phyloP scores from a whole-genome alignment of 345 rosid species.

The Eucalyptus cladocalyx region DNA sequence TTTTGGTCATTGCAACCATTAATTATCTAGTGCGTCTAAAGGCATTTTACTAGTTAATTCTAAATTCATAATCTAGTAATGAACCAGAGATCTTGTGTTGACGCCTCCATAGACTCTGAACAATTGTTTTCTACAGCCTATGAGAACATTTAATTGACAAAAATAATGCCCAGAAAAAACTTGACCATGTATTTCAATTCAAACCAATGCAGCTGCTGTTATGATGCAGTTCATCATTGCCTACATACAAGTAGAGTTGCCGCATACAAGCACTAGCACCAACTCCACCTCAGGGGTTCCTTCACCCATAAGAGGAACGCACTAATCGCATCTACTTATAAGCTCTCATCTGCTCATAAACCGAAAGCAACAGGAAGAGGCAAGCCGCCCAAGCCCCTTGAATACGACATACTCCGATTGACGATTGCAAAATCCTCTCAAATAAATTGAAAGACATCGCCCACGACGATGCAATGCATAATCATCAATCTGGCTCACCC shows the following conservation, averaged over 20 bases:
- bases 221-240: neutral
- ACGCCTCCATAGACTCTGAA: neutral
- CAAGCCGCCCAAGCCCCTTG: neutral
- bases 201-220: neutral
- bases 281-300: neutral
- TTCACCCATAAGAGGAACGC: neutral
- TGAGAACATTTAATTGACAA: neutral
- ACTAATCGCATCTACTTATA: neutral
- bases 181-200: neutral
- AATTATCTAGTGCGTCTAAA: neutral
- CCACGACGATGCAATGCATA: neutral
- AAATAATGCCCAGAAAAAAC: neutral
- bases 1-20: neutral
- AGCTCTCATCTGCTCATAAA: neutral
- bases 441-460: neutral
- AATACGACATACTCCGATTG: neutral
- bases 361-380: neutral
- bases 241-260: neutral
- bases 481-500: neutral
- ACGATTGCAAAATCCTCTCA: neutral
- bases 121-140: neutral
- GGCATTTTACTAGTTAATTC: neutral
- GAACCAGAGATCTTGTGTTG: neutral
- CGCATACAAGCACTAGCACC: neutral
- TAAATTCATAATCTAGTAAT: neutral